These are phyloP conservation scores for Crucihimalaya himalaica DNA, from an alignment of 345 rosid genomes.

Conservation along the genomic window DNA sequence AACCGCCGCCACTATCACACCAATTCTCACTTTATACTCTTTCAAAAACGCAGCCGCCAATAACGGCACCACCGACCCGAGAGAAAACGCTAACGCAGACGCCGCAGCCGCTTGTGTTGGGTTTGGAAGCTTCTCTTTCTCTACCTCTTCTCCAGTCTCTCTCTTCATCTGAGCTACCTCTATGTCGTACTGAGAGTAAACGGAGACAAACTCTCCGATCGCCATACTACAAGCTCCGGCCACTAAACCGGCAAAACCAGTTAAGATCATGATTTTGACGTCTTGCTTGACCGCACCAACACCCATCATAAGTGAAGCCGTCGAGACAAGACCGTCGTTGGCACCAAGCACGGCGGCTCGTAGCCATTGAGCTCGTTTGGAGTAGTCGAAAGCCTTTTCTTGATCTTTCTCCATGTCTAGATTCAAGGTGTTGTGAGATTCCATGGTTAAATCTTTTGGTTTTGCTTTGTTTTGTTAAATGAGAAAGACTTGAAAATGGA, in stretches of 20 bases:
- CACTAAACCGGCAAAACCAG: conserved; percentile 86
- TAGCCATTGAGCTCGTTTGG: conserved; percentile 86
- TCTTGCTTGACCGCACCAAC: conserved; percentile 79
- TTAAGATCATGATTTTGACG: conserved; percentile 65
- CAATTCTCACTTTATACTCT: conserved; percentile 57
- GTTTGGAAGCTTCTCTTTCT: conserved; percentile 53
- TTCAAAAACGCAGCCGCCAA: conserved; percentile 75
- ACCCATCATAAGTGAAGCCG: conserved; percentile 87
- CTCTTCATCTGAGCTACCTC: conserved; percentile 72
- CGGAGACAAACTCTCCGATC: conserved; percentile 89
- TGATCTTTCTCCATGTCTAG: conserved; percentile 41
- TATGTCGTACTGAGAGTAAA: conserved; percentile 76
- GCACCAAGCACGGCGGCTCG: conserved; percentile 92
- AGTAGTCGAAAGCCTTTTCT: conserved; percentile 53
- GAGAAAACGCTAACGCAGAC: conserved; percentile 74
- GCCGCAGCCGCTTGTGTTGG: conserved; percentile 83
- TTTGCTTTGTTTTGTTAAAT: not conserved
- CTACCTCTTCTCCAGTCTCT: conserved; percentile 30
- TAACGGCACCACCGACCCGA: conserved; percentile 78
- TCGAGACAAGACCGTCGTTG: conserved; percentile 82
- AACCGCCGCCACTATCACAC: conserved; percentile 55
- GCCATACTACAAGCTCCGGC: conserved; percentile 98
- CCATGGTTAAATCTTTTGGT: conserved; percentile 42
- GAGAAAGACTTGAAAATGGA: not conserved
- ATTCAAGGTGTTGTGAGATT: conserved; percentile 36